These are phyloP conservation scores for Phialophora verrucosa DNA, from an alignment of 2,329 filamentous ascomycete species.

Conservation along the genomic window DNA sequence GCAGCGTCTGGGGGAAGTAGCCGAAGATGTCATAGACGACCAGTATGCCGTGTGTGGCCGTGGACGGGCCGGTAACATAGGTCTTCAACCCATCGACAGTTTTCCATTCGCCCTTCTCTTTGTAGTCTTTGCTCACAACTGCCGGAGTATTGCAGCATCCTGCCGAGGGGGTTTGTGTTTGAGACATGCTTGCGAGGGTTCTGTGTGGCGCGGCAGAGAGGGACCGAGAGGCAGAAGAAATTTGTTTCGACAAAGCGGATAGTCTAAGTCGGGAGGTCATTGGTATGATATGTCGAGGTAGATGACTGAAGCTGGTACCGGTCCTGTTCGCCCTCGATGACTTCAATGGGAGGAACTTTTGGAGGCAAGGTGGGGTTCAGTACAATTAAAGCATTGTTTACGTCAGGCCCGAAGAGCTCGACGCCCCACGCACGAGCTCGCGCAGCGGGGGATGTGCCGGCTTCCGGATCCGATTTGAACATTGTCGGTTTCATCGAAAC, in stretches of 20 bases:
- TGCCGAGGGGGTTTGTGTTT: slow-evolving; percentile 28
- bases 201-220: slow-evolving; percentile 12
- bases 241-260: slow-evolving; percentile 29
- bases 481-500: neutral
- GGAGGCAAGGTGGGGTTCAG: slow-evolving; percentile 4
- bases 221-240: slow-evolving; percentile 23
- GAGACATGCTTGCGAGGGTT: slow-evolving; percentile 34
- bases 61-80: slow-evolving; percentile 63
- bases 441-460: neutral
- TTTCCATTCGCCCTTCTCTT: slow-evolving; percentile 62
- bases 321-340: slow-evolving; percentile 2
- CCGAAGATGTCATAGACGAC: slow-evolving; percentile 64
- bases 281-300: neutral
- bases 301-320: neutral
- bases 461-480: neutral
- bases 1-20: slow-evolving; percentile 67
- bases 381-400: neutral
- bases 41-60: slow-evolving; percentile 63
- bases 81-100: slow-evolving; percentile 67
- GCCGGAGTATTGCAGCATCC: slow-evolving; percentile 36
- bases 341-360: slow-evolving; percentile 8
- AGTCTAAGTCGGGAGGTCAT: slow-evolving; percentile 33
- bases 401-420: slow-evolving; percentile 6
- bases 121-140: slow-evolving; percentile 32
- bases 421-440: neutral